A percentile compares a stretch with the other conserved stretches of the same genome.
phyloP scores from a whole-genome alignment of 2,329 filamentous ascomycete genomes.

The Xylaria digitata region DNA sequence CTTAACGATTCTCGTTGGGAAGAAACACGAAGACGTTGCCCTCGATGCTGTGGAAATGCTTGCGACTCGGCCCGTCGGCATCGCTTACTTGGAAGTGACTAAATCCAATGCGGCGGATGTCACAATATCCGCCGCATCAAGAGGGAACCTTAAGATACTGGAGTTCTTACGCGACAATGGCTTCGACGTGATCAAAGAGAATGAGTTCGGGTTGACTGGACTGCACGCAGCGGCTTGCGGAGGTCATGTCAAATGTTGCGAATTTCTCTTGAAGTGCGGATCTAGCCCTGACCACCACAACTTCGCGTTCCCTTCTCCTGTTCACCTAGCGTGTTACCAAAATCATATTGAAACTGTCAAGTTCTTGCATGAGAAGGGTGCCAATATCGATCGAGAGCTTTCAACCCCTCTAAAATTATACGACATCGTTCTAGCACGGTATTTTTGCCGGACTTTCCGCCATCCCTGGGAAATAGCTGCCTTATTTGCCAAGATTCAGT shows the following conservation, averaged over 20 bases:
- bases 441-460: too few species aligned
- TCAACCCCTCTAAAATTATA: background rate
- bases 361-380: background rate
- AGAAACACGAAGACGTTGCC: background rate
- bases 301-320: background rate
- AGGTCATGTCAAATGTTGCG: background rate
- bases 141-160: background rate
- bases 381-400: background rate
- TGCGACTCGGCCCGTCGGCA: background rate
- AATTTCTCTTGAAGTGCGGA: background rate
- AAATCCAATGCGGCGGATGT: background rate
- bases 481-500: too few species aligned
- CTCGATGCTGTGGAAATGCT: background rate
- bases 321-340: conserved; percentile 1
- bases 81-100: background rate
- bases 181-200: background rate
- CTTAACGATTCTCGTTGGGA: background rate
- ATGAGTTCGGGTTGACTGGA: background rate
- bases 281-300: background rate
- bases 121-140: background rate
- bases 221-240: background rate
- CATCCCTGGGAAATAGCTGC: too few species aligned
- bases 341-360: background rate
- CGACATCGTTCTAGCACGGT: background rate
- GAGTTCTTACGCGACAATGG: background rate